Evolutionary conservation across 768 basidiomycete genomes (phyloP).

Genomic region (Amanita thiersii): DNA sequence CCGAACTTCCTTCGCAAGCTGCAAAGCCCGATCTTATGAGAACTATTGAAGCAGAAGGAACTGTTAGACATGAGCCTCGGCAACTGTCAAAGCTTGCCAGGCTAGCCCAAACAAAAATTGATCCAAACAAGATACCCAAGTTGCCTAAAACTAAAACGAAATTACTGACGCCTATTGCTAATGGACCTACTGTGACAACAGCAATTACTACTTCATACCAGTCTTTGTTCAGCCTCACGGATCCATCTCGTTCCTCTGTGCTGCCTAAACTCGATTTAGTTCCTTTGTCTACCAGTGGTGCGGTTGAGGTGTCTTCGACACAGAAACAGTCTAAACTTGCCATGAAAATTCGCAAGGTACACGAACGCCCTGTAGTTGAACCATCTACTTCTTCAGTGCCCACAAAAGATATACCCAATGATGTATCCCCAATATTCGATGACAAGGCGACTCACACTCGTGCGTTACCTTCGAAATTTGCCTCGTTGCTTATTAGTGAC

Average conservation of each 20-base stretch:
- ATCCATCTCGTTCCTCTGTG: conserved; percentile 33
- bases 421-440: conserved; percentile 50
- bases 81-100: conserved; percentile 22
- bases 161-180: conserved; percentile 73
- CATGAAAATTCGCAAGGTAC: conserved; percentile 58
- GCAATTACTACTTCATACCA: conserved; percentile 82
- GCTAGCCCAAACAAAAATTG: conserved; percentile 47
- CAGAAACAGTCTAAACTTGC: conserved; percentile 57
- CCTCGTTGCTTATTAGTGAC: conserved; percentile 60
- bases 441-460: conserved; percentile 44
- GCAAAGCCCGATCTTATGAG: background rate
- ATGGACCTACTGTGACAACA: conserved; percentile 74
- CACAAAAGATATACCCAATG: conserved; percentile 25
- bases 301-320: conserved; percentile 17
- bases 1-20: conserved; percentile 6
- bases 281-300: conserved; percentile 23
- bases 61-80: conserved; percentile 9
- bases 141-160: conserved; percentile 48
- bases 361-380: conserved; percentile 30
- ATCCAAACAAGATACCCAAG: conserved; percentile 36
- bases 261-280: conserved; percentile 36
- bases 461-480: conserved; percentile 75
- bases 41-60: background rate
- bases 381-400: conserved; percentile 24
- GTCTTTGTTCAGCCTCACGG: conserved; percentile 54